Percentiles rank a stretch among this genome's conserved stretches.
Conservation (phyloP, 1,139 yeast species). For the Pichia sp. region DNA sequence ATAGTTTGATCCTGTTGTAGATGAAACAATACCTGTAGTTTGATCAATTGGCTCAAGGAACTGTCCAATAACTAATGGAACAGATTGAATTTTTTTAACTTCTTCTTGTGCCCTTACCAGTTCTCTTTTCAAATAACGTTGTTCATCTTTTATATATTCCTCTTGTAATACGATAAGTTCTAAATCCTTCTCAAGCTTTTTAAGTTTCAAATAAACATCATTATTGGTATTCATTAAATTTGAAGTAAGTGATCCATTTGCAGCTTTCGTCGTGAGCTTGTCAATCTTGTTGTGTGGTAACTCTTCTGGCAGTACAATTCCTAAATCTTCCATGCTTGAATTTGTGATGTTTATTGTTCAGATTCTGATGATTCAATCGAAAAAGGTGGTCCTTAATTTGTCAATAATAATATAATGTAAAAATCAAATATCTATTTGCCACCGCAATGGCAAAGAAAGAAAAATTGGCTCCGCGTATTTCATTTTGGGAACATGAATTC, state of each 20-base stretch:
- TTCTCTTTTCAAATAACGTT: constrained; percentile 91
- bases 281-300: constrained; percentile 16
- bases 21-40: constrained; percentile 91
- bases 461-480: too few relatives aligned
- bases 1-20: constrained; percentile 96
- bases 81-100: constrained; percentile 94
- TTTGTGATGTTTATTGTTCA: not conserved
- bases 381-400: too few relatives aligned
- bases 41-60: constrained; percentile 97
- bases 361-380: too few relatives aligned
- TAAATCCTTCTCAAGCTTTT: constrained; percentile 82
- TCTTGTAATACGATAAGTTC: constrained; percentile 83
- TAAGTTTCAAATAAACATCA: constrained; percentile 78
- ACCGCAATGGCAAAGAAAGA: too few relatives aligned
- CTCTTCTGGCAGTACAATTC: constrained; percentile 36
- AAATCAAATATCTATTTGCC: too few relatives aligned
- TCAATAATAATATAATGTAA: too few relatives aligned
- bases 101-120: constrained; percentile 96
- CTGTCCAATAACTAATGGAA: constrained; percentile 97
- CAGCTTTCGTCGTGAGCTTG: constrained; percentile 6
- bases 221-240: constrained; percentile 18
- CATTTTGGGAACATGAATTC: too few relatives aligned
- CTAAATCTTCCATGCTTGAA: constrained; percentile 51
- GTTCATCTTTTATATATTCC: constrained; percentile 96
- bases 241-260: constrained; percentile 12